phyloP scores from a whole-genome alignment of 1,284 basidiomycete species.

The Sphaerobolus stellatus region DNA sequence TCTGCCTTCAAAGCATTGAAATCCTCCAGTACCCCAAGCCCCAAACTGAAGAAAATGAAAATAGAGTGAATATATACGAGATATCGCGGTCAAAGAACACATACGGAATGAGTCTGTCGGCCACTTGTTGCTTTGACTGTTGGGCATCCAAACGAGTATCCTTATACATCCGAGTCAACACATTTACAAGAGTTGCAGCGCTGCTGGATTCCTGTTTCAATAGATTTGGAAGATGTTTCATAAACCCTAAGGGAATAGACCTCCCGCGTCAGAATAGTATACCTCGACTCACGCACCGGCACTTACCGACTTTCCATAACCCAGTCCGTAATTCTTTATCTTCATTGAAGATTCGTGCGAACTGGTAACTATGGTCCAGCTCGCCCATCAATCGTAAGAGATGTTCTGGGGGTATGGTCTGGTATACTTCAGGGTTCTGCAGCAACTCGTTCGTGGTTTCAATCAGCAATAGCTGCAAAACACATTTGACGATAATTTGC shows the following conservation, averaged over 20 bases:
- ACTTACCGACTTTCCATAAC: conserved; percentile 98
- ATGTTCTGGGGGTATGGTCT: conserved; percentile 91
- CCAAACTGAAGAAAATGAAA: conserved; percentile 55
- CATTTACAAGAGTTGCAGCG: conserved; percentile 92
- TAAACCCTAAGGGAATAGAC: conserved; percentile 70
- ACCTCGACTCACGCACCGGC: not conserved
- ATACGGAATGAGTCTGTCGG: conserved; percentile 88
- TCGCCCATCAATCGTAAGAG: conserved; percentile 91
- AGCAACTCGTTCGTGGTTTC: conserved; percentile 97
- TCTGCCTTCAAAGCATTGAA: conserved; percentile 90
- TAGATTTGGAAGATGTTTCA: conserved; percentile 98
- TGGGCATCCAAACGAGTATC: conserved; percentile 87
- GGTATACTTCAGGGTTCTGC: conserved; percentile 90
- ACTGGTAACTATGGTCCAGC: conserved; percentile 95
- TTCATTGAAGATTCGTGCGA: conserved; percentile 96
- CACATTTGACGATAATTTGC: conserved; percentile 99
- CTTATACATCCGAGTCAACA: conserved; percentile 91
- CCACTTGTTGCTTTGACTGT: conserved; percentile 77
- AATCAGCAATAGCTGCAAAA: conserved; percentile 93
- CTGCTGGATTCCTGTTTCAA: conserved; percentile 98
- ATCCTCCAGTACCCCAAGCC: conserved; percentile 87
- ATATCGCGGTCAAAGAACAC: conserved; percentile 33
- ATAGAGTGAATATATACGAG: conserved; percentile 7
- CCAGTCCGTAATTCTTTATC: conserved; percentile 96
- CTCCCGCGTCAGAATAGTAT: not conserved